A percentile compares a stretch with the other conserved stretches of the same genome.
Conservation (phyloP, 768 basidiomycete species). For the Chlorophyllum brunneum region DNA sequence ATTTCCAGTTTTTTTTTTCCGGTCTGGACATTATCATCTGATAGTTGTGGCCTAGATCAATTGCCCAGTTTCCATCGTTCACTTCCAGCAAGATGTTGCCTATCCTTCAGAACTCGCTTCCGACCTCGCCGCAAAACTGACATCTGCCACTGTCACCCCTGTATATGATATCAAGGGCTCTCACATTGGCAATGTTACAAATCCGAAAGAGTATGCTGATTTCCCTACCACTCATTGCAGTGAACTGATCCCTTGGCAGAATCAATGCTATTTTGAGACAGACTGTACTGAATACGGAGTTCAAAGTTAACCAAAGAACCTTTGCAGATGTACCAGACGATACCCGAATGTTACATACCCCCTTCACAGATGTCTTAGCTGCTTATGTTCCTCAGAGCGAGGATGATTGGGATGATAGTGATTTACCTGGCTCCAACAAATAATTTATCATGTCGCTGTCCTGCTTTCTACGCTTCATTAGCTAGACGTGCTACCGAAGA, state of each 20-base stretch:
- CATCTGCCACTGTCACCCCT: slow-evolving; percentile 17
- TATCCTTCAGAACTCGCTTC: slow-evolving; percentile 22
- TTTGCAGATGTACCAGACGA: background rate
- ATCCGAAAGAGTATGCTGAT: slow-evolving; percentile 21
- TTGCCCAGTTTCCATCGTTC: slow-evolving; percentile 27
- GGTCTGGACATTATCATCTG: background rate
- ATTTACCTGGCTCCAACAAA: too few species aligned
- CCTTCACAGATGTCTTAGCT: slow-evolving; percentile 3
- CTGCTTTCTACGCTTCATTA: too few species aligned
- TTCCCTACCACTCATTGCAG: background rate
- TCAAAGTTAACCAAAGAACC: slow-evolving; percentile 11
- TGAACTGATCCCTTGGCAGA: background rate
- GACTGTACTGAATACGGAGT: background rate
- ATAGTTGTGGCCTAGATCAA: slow-evolving; percentile 21
- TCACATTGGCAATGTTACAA: slow-evolving; percentile 25
- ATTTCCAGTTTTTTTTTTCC: background rate
- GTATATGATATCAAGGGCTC: slow-evolving; percentile 23
- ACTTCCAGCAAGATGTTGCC: slow-evolving; percentile 26
- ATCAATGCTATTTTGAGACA: background rate
- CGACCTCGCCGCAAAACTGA: slow-evolving; percentile 18
- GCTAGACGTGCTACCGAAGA: too few species aligned
- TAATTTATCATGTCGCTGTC: too few species aligned
- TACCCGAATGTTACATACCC: background rate
- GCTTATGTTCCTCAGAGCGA: background rate
- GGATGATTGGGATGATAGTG: too few species aligned